Percentiles rank a stretch among this genome's conserved stretches.
phyloP scores from a whole-genome alignment of 345 rosid genomes.

The Salix exigua region DNA sequence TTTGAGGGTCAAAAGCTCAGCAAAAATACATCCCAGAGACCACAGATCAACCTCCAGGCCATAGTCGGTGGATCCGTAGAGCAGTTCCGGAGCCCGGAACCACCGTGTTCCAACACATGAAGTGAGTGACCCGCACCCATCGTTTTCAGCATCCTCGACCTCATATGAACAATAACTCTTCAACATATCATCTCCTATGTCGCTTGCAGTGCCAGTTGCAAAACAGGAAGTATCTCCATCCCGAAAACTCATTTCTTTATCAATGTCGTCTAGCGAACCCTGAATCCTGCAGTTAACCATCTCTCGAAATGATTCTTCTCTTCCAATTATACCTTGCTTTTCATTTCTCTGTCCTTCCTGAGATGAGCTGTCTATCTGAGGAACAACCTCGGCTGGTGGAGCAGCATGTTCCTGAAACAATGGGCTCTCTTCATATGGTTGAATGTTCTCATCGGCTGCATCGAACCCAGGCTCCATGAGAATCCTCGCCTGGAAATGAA shows the following conservation, averaged over 20 bases:
- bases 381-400: conserved; percentile 34
- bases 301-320: conserved; percentile 54
- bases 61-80: conserved; percentile 77
- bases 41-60: conserved; percentile 83
- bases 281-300: conserved; percentile 51
- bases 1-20: conserved; percentile 68
- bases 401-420: conserved; percentile 27
- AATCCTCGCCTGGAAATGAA: conserved; percentile 70
- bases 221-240: conserved; percentile 78
- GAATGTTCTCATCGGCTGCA: conserved; percentile 37
- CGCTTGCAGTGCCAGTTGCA: conserved; percentile 82
- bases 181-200: conserved; percentile 65
- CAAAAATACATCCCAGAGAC: conserved; percentile 87
- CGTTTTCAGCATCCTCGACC: conserved; percentile 52
- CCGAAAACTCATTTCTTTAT: conserved; percentile 54
- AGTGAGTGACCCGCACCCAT: conserved; percentile 53
- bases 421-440: conserved; percentile 20
- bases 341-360: conserved; percentile 27
- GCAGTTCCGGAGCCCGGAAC: conserved; percentile 93
- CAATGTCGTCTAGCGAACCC: conserved; percentile 42
- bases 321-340: conserved; percentile 27
- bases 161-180: conserved; percentile 51
- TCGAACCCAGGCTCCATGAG: conserved; percentile 59
- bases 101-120: conserved; percentile 97
- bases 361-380: conserved; percentile 32